These are phyloP conservation scores for Camellia sinensis DNA, from an alignment of 148 eudicot genomes.

Conservation along the genomic window DNA sequence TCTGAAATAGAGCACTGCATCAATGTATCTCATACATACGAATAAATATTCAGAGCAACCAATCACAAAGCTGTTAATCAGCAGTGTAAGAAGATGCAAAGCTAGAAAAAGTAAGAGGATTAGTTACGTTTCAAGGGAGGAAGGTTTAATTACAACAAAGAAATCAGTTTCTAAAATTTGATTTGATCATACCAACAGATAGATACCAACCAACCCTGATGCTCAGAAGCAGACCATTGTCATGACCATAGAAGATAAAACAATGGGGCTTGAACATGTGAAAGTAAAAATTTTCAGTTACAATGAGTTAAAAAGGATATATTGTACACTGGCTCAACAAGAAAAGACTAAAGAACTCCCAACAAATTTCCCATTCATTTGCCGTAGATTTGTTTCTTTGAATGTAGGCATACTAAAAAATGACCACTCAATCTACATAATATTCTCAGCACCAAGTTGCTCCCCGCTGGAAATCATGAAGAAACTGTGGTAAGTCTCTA, in stretches of 20 bases:
- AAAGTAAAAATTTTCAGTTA: constrained; percentile 10
- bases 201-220: constrained; percentile 9
- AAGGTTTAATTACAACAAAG: background rate
- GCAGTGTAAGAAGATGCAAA: background rate
- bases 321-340: constrained; percentile 30
- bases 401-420: constrained; percentile 26
- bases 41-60: background rate
- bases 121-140: constrained; percentile 12
- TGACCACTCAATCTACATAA: constrained; percentile 30
- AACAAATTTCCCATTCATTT: constrained; percentile 20
- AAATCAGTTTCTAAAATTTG: constrained; percentile 10
- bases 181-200: constrained; percentile 3
- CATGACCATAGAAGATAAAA: constrained; percentile 11
- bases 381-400: constrained; percentile 11
- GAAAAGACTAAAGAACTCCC: constrained; percentile 12
- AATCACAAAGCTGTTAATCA: background rate
- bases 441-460: constrained; percentile 9
- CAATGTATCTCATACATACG: background rate
- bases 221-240: constrained; percentile 15
- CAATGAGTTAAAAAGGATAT: constrained; percentile 25
- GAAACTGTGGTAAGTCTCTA: constrained; percentile 21
- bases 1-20: background rate
- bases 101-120: background rate
- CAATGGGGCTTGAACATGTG: constrained; percentile 12
- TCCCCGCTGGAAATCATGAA: constrained; percentile 18